Conservation (phyloP, 176 grass and related monocot species). For the Canna indica region DNA sequence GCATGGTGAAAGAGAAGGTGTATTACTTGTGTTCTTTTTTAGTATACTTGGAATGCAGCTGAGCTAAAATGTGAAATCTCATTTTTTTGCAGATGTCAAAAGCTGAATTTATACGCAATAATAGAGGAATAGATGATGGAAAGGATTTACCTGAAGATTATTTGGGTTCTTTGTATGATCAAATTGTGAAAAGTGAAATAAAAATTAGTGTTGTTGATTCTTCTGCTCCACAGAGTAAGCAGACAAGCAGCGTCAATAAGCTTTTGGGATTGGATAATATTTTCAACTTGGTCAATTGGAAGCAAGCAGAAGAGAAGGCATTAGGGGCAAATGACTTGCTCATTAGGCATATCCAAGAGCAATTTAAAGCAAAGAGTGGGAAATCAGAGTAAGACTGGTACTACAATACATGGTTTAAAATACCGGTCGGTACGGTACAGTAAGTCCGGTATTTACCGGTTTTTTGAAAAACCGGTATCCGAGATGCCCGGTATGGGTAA, state of each 20-base stretch:
- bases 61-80: slow-evolving; percentile 1
- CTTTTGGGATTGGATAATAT: slow-evolving; percentile 91
- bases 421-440: too few relatives aligned
- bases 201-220: slow-evolving; percentile 93
- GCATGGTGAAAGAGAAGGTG: slow-evolving; percentile 93
- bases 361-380: slow-evolving; percentile 96
- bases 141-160: slow-evolving; percentile 96
- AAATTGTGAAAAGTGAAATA: slow-evolving; percentile 95
- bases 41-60: background rate
- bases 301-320: slow-evolving; percentile 78
- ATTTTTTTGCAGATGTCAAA: slow-evolving; percentile 77
- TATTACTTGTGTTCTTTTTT: slow-evolving; percentile 12
- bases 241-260: slow-evolving; percentile 65
- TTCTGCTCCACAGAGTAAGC: slow-evolving; percentile 46
- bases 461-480: too few relatives aligned
- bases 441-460: too few relatives aligned
- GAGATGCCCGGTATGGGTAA: too few relatives aligned
- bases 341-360: slow-evolving; percentile 92
- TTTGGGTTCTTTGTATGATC: slow-evolving; percentile 64
- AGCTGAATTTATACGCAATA: slow-evolving; percentile 87
- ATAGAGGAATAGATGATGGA: slow-evolving; percentile 90
- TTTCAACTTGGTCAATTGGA: slow-evolving; percentile 82
- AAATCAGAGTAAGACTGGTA: slow-evolving; percentile 70
- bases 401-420: background rate
- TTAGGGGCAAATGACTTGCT: slow-evolving; percentile 83